phyloP scores from a whole-genome alignment of 208 protist genomes.

The Leishmania arabica region DNA sequence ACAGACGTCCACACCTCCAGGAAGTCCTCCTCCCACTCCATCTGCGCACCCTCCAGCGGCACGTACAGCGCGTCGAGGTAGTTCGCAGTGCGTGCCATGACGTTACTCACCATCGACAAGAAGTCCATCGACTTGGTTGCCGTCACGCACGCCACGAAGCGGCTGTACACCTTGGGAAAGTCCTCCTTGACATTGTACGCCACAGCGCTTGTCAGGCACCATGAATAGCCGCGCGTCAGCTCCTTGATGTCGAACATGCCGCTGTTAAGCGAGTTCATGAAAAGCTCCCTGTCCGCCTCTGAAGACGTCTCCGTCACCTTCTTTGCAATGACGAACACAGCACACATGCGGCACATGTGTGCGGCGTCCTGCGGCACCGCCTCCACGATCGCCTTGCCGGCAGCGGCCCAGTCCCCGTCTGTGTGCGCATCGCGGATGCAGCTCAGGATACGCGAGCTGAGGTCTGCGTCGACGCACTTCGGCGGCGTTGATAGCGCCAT shows the following conservation, averaged over 20 bases:
- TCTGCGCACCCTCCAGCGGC: conserved; percentile 40
- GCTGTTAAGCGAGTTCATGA: conserved; percentile 41
- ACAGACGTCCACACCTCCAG: conserved; percentile 69
- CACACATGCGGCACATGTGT: conserved; percentile 56
- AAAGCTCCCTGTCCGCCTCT: conserved; percentile 61
- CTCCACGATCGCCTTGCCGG: conserved; percentile 36
- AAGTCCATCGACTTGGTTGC: conserved; percentile 53
- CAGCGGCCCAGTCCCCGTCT: conserved; percentile 53
- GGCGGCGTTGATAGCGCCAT: conserved; percentile 70
- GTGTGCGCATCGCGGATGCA: conserved; percentile 61
- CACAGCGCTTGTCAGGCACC: conserved; percentile 76
- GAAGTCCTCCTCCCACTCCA: conserved; percentile 82
- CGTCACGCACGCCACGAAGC: conserved; percentile 58
- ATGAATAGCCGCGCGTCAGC: conserved; percentile 75
- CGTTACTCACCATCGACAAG: conserved; percentile 51
- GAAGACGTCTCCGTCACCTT: conserved; percentile 43
- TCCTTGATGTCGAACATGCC: conserved; percentile 57
- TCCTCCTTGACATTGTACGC: conserved; percentile 62
- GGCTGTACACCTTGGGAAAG: conserved; percentile 62
- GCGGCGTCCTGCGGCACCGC: conserved; percentile 47
- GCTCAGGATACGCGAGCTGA: conserved; percentile 56
- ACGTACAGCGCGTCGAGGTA: conserved; percentile 80
- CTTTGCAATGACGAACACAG: conserved; percentile 68
- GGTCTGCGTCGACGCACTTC: conserved; percentile 48
- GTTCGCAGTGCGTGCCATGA: conserved; percentile 82